Evolutionary conservation across 1,284 basidiomycete genomes (phyloP), one percentile per base, ranked within the genome.

Genomic region (Fistulinella cinereoalba): DNA sequence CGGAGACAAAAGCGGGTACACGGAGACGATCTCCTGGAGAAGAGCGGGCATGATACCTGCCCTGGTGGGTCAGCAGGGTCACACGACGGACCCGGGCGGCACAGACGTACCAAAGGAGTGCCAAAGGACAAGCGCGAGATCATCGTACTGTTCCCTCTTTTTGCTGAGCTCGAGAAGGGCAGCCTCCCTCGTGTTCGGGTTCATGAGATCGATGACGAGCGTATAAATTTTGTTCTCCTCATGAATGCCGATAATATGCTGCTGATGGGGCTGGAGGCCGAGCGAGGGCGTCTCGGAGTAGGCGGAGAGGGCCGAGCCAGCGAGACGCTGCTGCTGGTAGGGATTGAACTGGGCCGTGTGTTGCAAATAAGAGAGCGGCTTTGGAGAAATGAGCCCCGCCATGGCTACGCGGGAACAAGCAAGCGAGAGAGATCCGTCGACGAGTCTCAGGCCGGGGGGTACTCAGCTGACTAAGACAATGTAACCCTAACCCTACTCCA

Each of bases 71-170:
- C 41, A 43, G 33, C 31, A 28, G 24, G 27, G 16, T 4, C 47
- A 37, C 2, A 34, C 37, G 11, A 18, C n/a, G 19, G n/a, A 11
- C 22, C 13, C n/a, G 19, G 25, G 29, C 28, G 22, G 27, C 16
- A 37, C 19, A 32, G 41, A 73, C 90, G 53, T 56, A 95, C 96
- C 97, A 63, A 98, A 99, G 11, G 95, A 97, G 62, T 99, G 96
- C 97, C 97, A 99, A 6, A 99, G 78, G 12, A 99, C 92, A 25
- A 99, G 79, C 1, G 97, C 97, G 22, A 99, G 81, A 69, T 99
- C 96, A 65, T 99, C 97, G 68, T 97, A 99, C 72, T 98, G 94
- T 71, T 99, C 97, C 55, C 97, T 78, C 74, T 98, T 98, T 80
- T 99, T 99, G 74, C 93, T 97, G 57, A 99, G 76, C 73, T 99